These are phyloP conservation scores for Ceratobasidium theobromae DNA, from an alignment of 1,284 basidiomycete species.

Conservation along the genomic window DNA sequence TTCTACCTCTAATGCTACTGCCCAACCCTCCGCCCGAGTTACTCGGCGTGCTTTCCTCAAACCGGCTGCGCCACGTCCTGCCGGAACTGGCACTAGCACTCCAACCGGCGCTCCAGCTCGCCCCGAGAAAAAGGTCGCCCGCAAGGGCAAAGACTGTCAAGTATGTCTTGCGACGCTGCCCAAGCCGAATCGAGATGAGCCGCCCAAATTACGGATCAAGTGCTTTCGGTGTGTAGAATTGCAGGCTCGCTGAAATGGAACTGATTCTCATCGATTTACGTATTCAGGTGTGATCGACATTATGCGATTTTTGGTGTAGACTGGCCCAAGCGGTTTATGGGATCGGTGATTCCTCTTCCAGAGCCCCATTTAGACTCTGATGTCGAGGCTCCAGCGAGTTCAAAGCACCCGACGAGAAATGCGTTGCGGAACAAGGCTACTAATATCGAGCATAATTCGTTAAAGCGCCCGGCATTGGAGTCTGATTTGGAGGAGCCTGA, in stretches of 20 bases:
- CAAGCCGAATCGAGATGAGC: background rate
- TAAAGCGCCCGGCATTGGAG: background rate
- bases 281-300: slow-evolving; percentile 24
- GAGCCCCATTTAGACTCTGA: background rate
- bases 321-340: slow-evolving; percentile 24
- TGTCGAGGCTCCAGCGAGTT: slow-evolving; percentile 4
- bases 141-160: slow-evolving; percentile 26
- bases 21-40: slow-evolving; percentile 4
- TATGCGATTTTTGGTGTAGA: slow-evolving; percentile 28
- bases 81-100: background rate
- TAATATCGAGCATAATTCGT: background rate
- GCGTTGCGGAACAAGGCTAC: background rate
- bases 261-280: background rate
- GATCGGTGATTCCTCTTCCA: background rate
- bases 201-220: background rate
- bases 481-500: background rate
- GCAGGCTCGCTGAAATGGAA: background rate
- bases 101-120: background rate
- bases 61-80: slow-evolving; percentile 2
- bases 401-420: background rate
- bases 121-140: slow-evolving; percentile 23
- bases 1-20: background rate
- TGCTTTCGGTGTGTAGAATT: slow-evolving; percentile 21
- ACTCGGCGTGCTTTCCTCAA: slow-evolving; percentile 29
- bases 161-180: slow-evolving; percentile 4